Evolutionary conservation across 2,329 filamentous ascomycete genomes (phyloP).

Genomic region (Arthrobotrys sinensis): DNA sequence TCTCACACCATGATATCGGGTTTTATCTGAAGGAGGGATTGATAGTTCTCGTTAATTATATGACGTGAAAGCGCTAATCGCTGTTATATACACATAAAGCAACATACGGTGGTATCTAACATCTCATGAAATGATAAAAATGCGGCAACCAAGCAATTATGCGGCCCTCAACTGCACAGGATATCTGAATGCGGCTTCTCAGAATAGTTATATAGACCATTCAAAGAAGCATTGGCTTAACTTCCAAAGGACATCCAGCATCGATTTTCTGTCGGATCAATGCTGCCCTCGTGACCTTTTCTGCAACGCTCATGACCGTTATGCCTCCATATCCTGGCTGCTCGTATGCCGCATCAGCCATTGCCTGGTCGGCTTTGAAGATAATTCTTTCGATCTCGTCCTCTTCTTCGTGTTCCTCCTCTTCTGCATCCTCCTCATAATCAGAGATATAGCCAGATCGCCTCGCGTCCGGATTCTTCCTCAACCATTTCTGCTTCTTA

Average conservation of each 20-base stretch:
- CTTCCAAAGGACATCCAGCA: slow-evolving; percentile 75
- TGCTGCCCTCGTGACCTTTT: slow-evolving; percentile 89
- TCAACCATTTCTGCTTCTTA: slow-evolving; percentile 65
- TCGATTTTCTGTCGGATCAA: slow-evolving; percentile 80
- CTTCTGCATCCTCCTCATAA: slow-evolving; percentile 64
- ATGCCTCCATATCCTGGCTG: slow-evolving; percentile 50
- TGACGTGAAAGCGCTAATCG: slow-evolving; percentile 16
- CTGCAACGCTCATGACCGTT: slow-evolving; percentile 76
- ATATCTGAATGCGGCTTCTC: neutral
- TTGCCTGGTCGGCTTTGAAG: slow-evolving; percentile 52
- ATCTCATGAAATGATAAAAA: slow-evolving; percentile 15
- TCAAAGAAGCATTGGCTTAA: slow-evolving; percentile 62
- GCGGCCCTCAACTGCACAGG: neutral
- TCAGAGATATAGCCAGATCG: slow-evolving; percentile 44
- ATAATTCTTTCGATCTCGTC: slow-evolving; percentile 56
- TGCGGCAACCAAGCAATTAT: neutral
- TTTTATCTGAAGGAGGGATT: neutral
- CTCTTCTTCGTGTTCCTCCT: slow-evolving; percentile 69
- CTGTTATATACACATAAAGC: slow-evolving; percentile 20
- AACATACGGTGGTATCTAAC: slow-evolving; percentile 25
- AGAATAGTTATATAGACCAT: neutral
- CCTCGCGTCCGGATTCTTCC: slow-evolving; percentile 31
- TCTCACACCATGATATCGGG: neutral
- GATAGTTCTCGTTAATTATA: slow-evolving; percentile 2
- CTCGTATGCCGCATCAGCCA: slow-evolving; percentile 56